Percentiles rank a stretch among this genome's conserved stretches.
Evolutionary conservation across 2,329 filamentous ascomycete genomes (phyloP).

Genomic region (Xylaria digitata): DNA sequence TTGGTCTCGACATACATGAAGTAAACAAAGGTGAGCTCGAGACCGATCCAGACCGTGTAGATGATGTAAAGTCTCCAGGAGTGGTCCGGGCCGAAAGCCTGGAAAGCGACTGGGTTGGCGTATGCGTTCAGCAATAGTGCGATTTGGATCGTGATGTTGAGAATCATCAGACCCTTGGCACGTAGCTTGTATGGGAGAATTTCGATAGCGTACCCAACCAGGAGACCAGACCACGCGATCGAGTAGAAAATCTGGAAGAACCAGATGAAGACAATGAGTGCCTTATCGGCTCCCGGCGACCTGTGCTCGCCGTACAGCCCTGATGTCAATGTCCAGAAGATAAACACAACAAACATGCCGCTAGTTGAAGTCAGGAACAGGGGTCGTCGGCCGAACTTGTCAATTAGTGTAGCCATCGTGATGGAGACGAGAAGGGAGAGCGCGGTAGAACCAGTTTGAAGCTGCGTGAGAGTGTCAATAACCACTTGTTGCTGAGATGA

Average conservation of each 20-base stretch:
- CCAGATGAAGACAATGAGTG: conserved; percentile 62
- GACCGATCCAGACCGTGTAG: conserved; percentile 67
- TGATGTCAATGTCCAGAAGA: conserved; percentile 62
- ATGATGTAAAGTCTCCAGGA: conserved; percentile 68
- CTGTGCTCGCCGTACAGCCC: conserved; percentile 58
- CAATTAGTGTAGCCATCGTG: conserved; percentile 63
- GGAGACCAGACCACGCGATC: conserved; percentile 67
- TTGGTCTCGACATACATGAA: conserved; percentile 70
- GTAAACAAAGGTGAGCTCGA: conserved; percentile 67
- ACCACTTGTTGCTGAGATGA: conserved; percentile 29
- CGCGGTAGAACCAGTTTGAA: conserved; percentile 62
- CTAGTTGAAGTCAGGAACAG: conserved; percentile 62
- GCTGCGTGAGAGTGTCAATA: conserved; percentile 47
- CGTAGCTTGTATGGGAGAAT: conserved; percentile 63
- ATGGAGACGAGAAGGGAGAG: conserved; percentile 65
- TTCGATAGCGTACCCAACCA: conserved; percentile 65
- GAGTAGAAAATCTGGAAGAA: conserved; percentile 64
- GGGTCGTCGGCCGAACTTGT: conserved; percentile 65
- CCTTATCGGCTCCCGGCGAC: conserved; percentile 52
- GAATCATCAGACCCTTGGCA: conserved; percentile 66
- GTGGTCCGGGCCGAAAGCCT: conserved; percentile 55
- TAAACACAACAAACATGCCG: conserved; percentile 61
- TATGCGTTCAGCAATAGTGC: conserved; percentile 65
- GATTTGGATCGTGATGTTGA: conserved; percentile 67
- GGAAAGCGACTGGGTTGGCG: conserved; percentile 66